Evolutionary conservation across 257 asterid species (phyloP), one percentile per base, ranked within the genome.

Genomic region (Fraxinus anomala): DNA sequence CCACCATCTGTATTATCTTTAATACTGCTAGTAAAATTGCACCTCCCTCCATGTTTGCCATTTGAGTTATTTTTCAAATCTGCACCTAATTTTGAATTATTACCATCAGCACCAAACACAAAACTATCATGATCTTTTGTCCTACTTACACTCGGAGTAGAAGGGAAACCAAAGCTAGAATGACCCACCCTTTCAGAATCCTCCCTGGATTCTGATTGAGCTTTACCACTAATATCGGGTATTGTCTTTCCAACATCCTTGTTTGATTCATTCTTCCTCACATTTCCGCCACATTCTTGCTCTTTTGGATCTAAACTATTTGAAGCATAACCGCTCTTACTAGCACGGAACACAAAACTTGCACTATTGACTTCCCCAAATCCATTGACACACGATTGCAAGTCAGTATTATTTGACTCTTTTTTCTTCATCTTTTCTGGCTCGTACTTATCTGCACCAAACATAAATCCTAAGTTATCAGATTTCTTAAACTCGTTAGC

Each of bases 281-380:
- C 23, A 47, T 63, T 42, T 40, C 74, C n/a, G 28, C 39, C 39
- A 21, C 2, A 65, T 1, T 80, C 82, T 76, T 77, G 81, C 71
- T 77, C 72, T 66, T 54, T 51, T 9, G 69, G 16, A 77, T 67
- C 79, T 13, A 81, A 61, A 70, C 30, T 68, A 40, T 17, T 56
- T 77, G 2, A 28, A 13, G 31, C 28, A 19, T 80, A 78, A 10
- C 17, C 77, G 75, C 31, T 74, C 44, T 75, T 78, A 33, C 49
- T 5, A 56, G 81, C 81, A 78, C 86, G 82, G 79, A 85, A 86
- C 33, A 75, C 87, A 82, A 85, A 86, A 37, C 74, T 42, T 13
- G 68, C 72, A 68, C 73, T 21, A 31, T 72, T 54, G 59, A 34
- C 76, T 26, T 85, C 77, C 30, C 44, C 83, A 33, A 77, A 72